phyloP scores from a whole-genome alignment of 2,329 filamentous ascomycete genomes.

The Trichoderma koningii region DNA sequence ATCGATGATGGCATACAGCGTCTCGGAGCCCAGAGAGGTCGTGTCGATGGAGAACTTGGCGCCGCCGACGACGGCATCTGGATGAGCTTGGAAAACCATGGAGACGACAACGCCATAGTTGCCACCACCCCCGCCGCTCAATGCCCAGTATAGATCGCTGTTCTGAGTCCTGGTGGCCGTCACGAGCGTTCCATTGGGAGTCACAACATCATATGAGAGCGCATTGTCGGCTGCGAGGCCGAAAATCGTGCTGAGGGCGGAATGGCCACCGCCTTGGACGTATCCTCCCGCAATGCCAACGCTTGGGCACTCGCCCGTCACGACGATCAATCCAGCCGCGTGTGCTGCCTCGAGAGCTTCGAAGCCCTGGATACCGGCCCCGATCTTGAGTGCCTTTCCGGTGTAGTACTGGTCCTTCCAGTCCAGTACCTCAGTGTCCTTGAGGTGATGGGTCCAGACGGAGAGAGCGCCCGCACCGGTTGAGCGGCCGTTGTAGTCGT shows the following conservation, averaged over 20 bases:
- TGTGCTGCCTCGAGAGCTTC: slow-evolving; percentile 52
- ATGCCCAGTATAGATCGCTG: slow-evolving; percentile 63
- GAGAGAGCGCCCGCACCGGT: slow-evolving; percentile 52
- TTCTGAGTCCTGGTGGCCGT: slow-evolving; percentile 44
- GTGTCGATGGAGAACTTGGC: slow-evolving; percentile 32
- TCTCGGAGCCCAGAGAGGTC: neutral
- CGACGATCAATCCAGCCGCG: slow-evolving; percentile 48
- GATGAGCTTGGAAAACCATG: slow-evolving; percentile 41
- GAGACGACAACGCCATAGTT: slow-evolving; percentile 48
- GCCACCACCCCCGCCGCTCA: slow-evolving; percentile 57
- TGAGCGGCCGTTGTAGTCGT: slow-evolving; percentile 56
- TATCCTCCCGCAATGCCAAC: slow-evolving; percentile 65
- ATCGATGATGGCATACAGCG: slow-evolving; percentile 30
- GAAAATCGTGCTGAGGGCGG: slow-evolving; percentile 51
- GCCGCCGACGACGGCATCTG: slow-evolving; percentile 36
- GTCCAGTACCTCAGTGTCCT: slow-evolving; percentile 45
- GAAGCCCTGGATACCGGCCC: slow-evolving; percentile 55
- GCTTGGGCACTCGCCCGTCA: slow-evolving; percentile 57
- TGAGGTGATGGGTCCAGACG: slow-evolving; percentile 47
- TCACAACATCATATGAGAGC: slow-evolving; percentile 57
- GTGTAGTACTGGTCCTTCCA: slow-evolving; percentile 48
- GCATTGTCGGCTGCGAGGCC: slow-evolving; percentile 62
- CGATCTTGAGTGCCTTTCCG: slow-evolving; percentile 56
- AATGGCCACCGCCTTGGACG: slow-evolving; percentile 61
- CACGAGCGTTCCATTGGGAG: slow-evolving; percentile 50